Percentiles rank a stretch among this genome's conserved stretches.
Conservation (phyloP, 1,284 basidiomycete genomes). For the Leccinum griseonigrum region DNA sequence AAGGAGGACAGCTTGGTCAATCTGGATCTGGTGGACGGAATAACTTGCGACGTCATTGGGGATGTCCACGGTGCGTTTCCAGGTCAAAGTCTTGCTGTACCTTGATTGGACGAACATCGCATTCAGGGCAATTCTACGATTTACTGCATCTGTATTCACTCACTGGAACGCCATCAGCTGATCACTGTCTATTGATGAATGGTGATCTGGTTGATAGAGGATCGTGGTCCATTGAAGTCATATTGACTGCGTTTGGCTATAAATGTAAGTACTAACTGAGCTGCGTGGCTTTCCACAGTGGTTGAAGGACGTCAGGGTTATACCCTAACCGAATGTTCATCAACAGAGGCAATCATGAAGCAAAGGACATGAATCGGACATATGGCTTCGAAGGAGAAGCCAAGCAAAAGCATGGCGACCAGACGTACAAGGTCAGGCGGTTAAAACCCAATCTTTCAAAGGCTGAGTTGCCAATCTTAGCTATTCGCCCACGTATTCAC, state of each 20-base stretch:
- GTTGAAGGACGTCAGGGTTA: conserved; percentile 56
- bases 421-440: conserved; percentile 75
- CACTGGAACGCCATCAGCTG: conserved; percentile 80
- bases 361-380: conserved; percentile 85
- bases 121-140: conserved; percentile 90
- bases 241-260: conserved; percentile 90
- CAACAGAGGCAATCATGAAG: conserved; percentile 97
- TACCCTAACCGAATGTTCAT: conserved; percentile 86
- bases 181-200: conserved; percentile 89
- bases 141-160: conserved; percentile 85
- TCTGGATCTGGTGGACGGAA: conserved; percentile 73
- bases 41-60: conserved; percentile 88
- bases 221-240: conserved; percentile 97
- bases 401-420: conserved; percentile 92
- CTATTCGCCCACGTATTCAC: conserved; percentile 93
- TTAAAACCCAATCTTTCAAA: not conserved
- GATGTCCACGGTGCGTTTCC: conserved; percentile 75
- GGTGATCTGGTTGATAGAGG: conserved; percentile 97
- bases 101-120: conserved; percentile 6
- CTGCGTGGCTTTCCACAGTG: conserved; percentile 9
- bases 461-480: conserved; percentile 39
- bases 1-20: conserved; percentile 85
- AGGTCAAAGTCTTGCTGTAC: not conserved
- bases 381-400: conserved; percentile 98
- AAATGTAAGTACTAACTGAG: conserved; percentile 65